Evolutionary conservation across 2,329 filamentous ascomycete genomes (phyloP), one percentile per base, ranked within the genome.

Genomic region (Calcarisporium arbuscula): DNA sequence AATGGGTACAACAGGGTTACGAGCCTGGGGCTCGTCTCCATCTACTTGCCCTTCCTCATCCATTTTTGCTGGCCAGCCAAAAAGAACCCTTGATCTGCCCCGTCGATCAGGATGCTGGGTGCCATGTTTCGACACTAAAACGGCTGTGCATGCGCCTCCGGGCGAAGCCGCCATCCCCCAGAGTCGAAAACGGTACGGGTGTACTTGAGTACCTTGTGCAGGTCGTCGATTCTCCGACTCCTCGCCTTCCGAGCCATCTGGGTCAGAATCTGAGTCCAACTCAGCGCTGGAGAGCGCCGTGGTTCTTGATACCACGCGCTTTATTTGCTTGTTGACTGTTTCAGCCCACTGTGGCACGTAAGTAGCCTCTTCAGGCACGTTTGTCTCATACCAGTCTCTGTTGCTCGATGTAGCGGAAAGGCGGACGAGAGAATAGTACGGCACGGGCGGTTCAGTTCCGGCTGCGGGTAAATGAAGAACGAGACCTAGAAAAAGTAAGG

Each of bases 111-210:
- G 62, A 27, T 66, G 63, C 39, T 69, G 57, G 1, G 68, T 69
- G 46, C 61, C 65, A 43, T 74, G 64, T 32, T 62, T 60, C 5
- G 67, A 68, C 6, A 65, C 60, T 18, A 79, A 61, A 6, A 69
- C 66, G 1, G 68, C 74, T 2, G 63, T 65, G n/a, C 62, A 61
- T 6, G 67, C 67, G 28, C 65, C 69, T 3, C 69, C 72, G 0
- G 73, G 70, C 3, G 70, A 74, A 3, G 59, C 46, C 1, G 70
- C 58, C 27, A 78, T 53, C 2, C 70, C 73, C 69, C 71, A 75
- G 26, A 77, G 60, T 8, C 71, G 64, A 31, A 68, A 64, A 11
- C 72, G 61, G 27, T 68, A 63, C 2, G 69, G 62, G 38, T 70
- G 61, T 8, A 74, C 64, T 40, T 66, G 64, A 10, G 30, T 11